Percentiles rank a stretch among this genome's conserved stretches.
Evolutionary conservation across 2,329 filamentous ascomycete species (phyloP).

Genomic region (Colletotrichum godetiae): DNA sequence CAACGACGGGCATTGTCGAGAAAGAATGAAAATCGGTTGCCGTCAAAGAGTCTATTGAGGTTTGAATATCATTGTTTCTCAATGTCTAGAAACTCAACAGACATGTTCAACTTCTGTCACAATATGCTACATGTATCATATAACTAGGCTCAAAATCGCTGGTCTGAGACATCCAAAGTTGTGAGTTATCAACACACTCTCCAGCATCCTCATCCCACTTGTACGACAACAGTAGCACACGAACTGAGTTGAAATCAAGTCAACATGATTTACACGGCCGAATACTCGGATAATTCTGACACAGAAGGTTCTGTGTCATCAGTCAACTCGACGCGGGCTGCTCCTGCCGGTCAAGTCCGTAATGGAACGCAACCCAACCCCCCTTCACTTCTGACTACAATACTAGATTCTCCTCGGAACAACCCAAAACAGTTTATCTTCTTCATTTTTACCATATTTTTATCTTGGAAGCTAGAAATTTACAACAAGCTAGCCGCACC

Average conservation of each 20-base stretch:
- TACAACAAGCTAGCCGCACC: background rate
- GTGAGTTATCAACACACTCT: background rate
- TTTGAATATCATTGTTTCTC: background rate
- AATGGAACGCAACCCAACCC: too few species aligned
- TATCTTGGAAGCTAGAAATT: background rate
- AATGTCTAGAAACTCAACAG: background rate
- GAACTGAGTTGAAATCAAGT: background rate
- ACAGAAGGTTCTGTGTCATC: too few species aligned
- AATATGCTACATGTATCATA: background rate
- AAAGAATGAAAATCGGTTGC: background rate
- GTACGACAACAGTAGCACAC: background rate
- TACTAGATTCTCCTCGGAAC: background rate
- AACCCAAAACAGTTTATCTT: background rate
- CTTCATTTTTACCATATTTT: background rate
- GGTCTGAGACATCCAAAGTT: background rate
- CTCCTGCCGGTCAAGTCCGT: too few species aligned
- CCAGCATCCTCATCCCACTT: background rate
- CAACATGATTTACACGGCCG: background rate
- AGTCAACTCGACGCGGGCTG: too few species aligned
- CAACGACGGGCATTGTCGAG: background rate
- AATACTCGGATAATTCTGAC: background rate
- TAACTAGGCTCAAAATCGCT: background rate
- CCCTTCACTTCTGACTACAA: too few species aligned
- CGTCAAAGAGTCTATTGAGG: background rate
- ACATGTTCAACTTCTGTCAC: background rate